Percentiles rank a stretch among this genome's conserved stretches.
Conservation (phyloP, 2,329 filamentous ascomycete species). For the Lecanicillium sp. region DNA sequence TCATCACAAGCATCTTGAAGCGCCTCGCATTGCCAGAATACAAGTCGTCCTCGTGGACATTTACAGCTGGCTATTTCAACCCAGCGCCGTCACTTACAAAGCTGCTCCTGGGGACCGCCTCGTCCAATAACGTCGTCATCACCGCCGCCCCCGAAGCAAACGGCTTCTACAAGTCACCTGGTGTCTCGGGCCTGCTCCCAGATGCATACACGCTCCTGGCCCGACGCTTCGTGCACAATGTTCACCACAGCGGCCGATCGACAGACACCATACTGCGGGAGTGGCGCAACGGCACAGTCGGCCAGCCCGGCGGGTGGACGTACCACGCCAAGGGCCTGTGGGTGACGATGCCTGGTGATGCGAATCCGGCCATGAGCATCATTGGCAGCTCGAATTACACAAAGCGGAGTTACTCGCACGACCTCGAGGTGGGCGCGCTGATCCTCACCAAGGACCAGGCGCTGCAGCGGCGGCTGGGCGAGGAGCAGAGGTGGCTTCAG, state of each 20-base stretch:
- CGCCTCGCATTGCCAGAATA: conserved; percentile 58
- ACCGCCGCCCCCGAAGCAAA: conserved; percentile 92
- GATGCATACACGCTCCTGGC: conserved; percentile 88
- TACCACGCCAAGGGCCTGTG: conserved; percentile 97
- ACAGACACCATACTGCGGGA: conserved; percentile 69
- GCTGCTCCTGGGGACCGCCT: conserved; percentile 68
- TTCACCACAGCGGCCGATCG: conserved; percentile 37
- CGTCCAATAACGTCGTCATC: conserved; percentile 68
- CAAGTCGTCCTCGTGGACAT: conserved; percentile 74
- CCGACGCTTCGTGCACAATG: conserved; percentile 64
- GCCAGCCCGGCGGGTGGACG: conserved; percentile 81
- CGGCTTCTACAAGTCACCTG: conserved; percentile 84
- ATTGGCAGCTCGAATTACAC: conserved; percentile 96
- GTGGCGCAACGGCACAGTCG: conserved; percentile 78
- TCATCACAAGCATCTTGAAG: conserved; percentile 66
- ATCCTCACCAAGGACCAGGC: conserved; percentile 72
- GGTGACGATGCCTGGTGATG: conserved; percentile 64
- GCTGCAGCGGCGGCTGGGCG: conserved; percentile 64
- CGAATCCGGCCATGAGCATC: conserved; percentile 67
- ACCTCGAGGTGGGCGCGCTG: conserved; percentile 82
- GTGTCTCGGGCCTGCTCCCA: conserved; percentile 83
- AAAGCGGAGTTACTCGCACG: conserved; percentile 82
- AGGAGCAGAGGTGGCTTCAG: conserved; percentile 75
- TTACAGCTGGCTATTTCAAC: conserved; percentile 98
- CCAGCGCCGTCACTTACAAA: conserved; percentile 78